Evolutionary conservation across 306 rosid species (phyloP).

Genomic region (Sphenostylis stenocarpa): DNA sequence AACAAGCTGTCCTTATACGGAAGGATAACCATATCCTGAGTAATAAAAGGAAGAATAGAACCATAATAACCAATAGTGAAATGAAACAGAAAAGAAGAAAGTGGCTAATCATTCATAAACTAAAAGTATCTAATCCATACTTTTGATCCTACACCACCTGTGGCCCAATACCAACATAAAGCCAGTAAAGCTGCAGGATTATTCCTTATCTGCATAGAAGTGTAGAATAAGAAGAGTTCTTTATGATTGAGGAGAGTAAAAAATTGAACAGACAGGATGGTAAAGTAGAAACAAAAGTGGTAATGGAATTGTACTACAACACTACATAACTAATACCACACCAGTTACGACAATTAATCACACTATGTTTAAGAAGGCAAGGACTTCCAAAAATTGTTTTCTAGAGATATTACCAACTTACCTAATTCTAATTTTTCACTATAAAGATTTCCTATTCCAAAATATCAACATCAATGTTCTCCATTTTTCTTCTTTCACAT

Average conservation of each 20-base stretch:
- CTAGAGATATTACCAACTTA: neutral
- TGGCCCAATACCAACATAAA: conserved; percentile 95
- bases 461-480: neutral
- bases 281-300: neutral
- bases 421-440: neutral
- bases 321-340: neutral
- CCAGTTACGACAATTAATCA: neutral
- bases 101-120: conserved; percentile 2
- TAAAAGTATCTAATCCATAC: conserved; percentile 37
- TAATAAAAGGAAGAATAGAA: conserved; percentile 20
- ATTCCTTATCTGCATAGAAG: conserved; percentile 31
- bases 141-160: conserved; percentile 94
- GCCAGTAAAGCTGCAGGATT: conserved; percentile 93
- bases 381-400: neutral
- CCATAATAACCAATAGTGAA: conserved; percentile 24
- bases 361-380: neutral
- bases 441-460: neutral
- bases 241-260: conserved; percentile 3
- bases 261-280: conserved; percentile 5
- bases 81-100: conserved; percentile 20
- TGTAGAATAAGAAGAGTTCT: neutral
- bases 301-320: neutral
- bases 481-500: conserved; percentile 7
- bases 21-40: conserved; percentile 97
- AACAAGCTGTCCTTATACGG: conserved; percentile 94